These are phyloP conservation scores for Amylostereum areolatum DNA, from an alignment of 1,284 basidiomycete genomes.

Conservation along the genomic window DNA sequence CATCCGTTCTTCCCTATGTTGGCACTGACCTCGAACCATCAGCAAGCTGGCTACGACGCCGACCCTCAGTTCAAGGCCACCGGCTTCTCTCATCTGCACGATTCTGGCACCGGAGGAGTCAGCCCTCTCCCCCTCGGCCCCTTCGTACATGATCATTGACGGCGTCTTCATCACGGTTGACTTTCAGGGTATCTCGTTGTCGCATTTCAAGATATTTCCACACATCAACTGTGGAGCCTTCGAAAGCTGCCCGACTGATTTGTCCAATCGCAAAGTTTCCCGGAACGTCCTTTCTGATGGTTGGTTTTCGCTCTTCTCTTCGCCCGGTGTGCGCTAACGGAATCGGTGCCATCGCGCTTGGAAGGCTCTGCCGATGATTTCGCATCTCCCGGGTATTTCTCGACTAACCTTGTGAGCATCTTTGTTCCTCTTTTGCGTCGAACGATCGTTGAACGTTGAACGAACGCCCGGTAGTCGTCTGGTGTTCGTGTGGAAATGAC, in stretches of 20 bases:
- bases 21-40: not conserved
- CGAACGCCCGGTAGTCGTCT: constrained; percentile 34
- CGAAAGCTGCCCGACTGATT: constrained; percentile 41
- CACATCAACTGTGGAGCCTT: constrained; percentile 44
- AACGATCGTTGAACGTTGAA: not conserved
- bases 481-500: constrained; percentile 55
- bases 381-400: constrained; percentile 59
- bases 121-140: constrained; percentile 8
- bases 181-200: constrained; percentile 44
- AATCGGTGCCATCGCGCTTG: not conserved
- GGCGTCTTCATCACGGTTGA: not conserved
- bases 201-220: constrained; percentile 58
- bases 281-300: constrained; percentile 41
- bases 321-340: not conserved
- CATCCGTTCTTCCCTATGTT: not conserved
- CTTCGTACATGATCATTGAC: not conserved
- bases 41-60: constrained; percentile 60
- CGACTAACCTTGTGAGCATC: constrained; percentile 43
- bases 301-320: constrained; percentile 12
- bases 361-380: constrained; percentile 52
- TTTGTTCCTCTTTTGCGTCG: not conserved
- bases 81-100: constrained; percentile 59
- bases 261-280: constrained; percentile 36
- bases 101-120: constrained; percentile 56
- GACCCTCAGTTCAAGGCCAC: constrained; percentile 40